Evolutionary conservation across 2,329 filamentous ascomycete genomes (phyloP), one percentile per base, ranked within the genome.

Genomic region (Dactylellina cionopaga): DNA sequence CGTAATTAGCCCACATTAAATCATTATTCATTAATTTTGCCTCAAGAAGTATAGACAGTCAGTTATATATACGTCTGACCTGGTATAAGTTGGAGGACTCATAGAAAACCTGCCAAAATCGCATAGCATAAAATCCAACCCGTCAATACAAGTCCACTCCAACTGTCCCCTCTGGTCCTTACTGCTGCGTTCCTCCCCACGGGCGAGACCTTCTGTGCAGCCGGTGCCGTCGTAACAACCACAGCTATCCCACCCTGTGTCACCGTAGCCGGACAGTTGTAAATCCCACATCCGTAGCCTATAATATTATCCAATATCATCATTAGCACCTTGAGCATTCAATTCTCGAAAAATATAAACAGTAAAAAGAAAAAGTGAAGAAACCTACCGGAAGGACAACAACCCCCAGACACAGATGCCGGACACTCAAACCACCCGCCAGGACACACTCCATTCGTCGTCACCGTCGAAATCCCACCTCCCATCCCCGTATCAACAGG

Each of bases 321-420:
- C 13, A 25, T 3, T 49, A 15, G 2, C 7, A 31, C n/a, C 24
- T 29, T 49, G 44, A n/a, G n/a, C 13, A 5, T 35, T 49, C 17
- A 24, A 10, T 15, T 49, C 29, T 4, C 22, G 13, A 13, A 29
- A 39, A 43, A 46, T 9, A 17, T 31, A 25, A 29, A 3, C 47
- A 19, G 39, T 4, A 24, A n/a, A 27, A 25, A 62, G 5, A 39
- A 39, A 17, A 24, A 22, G 19, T 6, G n/a, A 29, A 33, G 15
- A 54, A 56, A 71, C 66, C 22, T 22, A 71, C 66, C 58, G n/a
- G 66, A 58, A 19, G 66, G 66, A 59, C 66, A 71, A 13, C 66
- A 71, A 3, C 66, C 66, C 11, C 66, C 51, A 10, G 52, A 47
- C 5, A 58, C 49, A 19, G 46, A 47, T 11, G 58, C 51, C 24